Evolutionary conservation across 345 rosid species (phyloP).

Genomic region (Melaleuca quinquenervia): DNA sequence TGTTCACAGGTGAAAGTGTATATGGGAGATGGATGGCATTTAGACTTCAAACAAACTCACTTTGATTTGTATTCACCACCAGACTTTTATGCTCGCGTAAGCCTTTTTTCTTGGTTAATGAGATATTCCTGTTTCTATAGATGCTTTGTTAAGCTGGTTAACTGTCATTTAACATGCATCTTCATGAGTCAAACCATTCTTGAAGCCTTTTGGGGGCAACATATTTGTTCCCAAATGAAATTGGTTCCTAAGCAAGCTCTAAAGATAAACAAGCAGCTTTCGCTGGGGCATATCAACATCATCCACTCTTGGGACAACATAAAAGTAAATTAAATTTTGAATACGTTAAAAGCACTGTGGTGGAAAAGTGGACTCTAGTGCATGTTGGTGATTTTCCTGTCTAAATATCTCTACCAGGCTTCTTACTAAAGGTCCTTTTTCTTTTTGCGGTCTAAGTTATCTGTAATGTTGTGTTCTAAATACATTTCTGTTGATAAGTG

Average conservation of each 20-base stretch:
- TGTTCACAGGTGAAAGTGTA: conserved; percentile 47
- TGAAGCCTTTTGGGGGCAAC: background rate
- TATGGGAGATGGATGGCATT: conserved; percentile 81
- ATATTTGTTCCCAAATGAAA: background rate
- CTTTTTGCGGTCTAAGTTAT: background rate
- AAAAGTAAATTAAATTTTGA: background rate
- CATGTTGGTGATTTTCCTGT: background rate
- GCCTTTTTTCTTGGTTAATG: background rate
- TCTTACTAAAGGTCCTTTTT: background rate
- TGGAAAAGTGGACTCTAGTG: background rate
- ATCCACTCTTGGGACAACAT: background rate
- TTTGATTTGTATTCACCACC: conserved; percentile 85
- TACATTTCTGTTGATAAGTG: background rate
- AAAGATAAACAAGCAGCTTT: background rate
- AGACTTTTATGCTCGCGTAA: conserved; percentile 64
- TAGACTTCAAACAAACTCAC: conserved; percentile 51
- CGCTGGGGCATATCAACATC: background rate
- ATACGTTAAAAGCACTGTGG: background rate
- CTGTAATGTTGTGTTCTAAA: background rate
- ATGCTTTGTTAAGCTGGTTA: background rate
- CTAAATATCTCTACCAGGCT: background rate
- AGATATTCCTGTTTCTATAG: background rate
- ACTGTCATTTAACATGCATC: background rate
- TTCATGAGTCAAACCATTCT: background rate
- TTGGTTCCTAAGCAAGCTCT: background rate